These are phyloP conservation scores for Echinochloa phyllopogon DNA, from an alignment of 176 grass and related monocot species.

Conservation along the genomic window DNA sequence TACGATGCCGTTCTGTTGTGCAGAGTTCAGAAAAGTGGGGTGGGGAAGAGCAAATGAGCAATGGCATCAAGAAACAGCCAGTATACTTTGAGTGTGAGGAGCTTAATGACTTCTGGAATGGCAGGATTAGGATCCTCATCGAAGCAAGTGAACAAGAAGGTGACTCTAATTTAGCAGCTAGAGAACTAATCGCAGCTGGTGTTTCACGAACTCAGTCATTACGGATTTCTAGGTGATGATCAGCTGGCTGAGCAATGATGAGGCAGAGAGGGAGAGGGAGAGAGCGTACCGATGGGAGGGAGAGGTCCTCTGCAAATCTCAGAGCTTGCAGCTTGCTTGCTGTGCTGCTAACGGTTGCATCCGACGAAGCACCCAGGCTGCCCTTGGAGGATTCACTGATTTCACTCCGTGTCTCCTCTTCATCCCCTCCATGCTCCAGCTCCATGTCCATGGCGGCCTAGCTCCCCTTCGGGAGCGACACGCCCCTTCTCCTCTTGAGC, in stretches of 20 bases:
- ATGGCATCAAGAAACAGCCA: neutral
- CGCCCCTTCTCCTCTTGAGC: neutral
- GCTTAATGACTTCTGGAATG: neutral
- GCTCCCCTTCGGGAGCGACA: conserved; percentile 36
- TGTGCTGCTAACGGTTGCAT: conserved; percentile 42
- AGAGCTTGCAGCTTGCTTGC: conserved; percentile 63
- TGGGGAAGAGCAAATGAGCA: neutral
- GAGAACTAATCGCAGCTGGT: neutral
- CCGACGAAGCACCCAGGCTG: conserved; percentile 40
- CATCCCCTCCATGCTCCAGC: conserved; percentile 42
- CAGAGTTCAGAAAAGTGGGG: neutral
- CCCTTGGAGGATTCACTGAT: conserved; percentile 31
- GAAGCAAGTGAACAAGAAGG: neutral
- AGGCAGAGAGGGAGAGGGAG: conserved; percentile 35
- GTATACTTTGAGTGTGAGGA: neutral
- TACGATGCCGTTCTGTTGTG: neutral
- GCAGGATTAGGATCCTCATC: neutral
- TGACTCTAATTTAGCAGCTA: neutral
- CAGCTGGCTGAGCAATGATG: neutral
- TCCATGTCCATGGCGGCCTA: conserved; percentile 24
- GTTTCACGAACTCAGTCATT: neutral
- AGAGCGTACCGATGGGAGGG: conserved; percentile 75
- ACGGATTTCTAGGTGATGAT: neutral
- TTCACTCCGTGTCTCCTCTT: conserved; percentile 27
- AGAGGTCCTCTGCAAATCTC: conserved; percentile 78